These are phyloP conservation scores for Cercospora sojina DNA, from an alignment of 2,329 filamentous ascomycete genomes.

Conservation along the genomic window DNA sequence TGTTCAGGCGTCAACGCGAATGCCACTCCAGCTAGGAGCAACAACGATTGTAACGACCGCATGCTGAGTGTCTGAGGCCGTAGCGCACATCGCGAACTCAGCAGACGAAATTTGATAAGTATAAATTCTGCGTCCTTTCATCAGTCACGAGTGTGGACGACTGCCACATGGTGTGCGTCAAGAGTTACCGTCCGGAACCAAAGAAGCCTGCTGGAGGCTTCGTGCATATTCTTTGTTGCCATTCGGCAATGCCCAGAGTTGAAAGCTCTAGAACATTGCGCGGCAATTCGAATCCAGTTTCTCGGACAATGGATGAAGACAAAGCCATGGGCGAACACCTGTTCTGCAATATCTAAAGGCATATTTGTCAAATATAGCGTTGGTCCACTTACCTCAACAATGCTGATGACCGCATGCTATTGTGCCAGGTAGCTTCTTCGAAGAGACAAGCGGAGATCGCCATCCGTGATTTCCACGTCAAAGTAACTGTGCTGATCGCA, in stretches of 20 bases:
- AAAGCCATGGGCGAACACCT: constrained; percentile 12
- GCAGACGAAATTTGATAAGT: constrained; percentile 9
- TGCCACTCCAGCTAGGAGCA: constrained; percentile 17
- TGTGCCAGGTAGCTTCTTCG: background rate
- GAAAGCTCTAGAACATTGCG: constrained; percentile 9
- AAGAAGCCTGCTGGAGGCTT: background rate
- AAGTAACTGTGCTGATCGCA: background rate
- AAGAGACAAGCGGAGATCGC: background rate
- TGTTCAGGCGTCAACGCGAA: constrained; percentile 21
- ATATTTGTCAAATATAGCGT: constrained; percentile 8
- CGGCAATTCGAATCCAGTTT: constrained; percentile 4
- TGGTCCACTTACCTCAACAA: background rate
- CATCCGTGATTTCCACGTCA: background rate
- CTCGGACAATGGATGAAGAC: constrained; percentile 15
- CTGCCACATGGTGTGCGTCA: constrained; percentile 6
- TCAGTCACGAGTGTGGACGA: background rate
- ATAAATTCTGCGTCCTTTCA: constrained; percentile 10
- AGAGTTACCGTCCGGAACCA: constrained; percentile 13
- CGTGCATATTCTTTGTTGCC: constrained; percentile 8
- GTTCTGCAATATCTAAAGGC: constrained; percentile 1
- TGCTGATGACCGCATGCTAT: constrained; percentile 5
- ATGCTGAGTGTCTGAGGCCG: background rate
- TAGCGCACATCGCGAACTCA: background rate
- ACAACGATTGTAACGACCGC: constrained; percentile 3
- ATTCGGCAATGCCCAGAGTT: constrained; percentile 7